Base-by-base conservation (phyloP, 495 filamentous ascomycete genomes). In the Thozetella sp. region DNA sequence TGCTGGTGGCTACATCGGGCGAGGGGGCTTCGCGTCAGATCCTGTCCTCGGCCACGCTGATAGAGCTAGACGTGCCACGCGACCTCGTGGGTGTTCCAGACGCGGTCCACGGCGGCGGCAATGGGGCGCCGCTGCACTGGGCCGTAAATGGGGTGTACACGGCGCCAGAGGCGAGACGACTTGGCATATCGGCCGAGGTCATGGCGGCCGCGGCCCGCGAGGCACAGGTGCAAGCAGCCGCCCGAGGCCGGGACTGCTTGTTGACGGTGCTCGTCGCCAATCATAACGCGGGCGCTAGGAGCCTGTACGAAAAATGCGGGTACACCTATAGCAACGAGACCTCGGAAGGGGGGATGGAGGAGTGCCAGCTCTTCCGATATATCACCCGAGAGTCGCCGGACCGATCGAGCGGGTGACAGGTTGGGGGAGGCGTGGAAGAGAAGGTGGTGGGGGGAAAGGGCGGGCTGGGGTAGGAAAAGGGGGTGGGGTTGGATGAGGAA, bases 141-240 rank as follows among this genome's bases (percentile, higher is more conserved):
- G 63, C 48, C 55, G 67, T 77, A 24, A 62, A 67, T 50, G 81
- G 70, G 17, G 73, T 83, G 65, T 85, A 83, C 61, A 80, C 80
- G 3, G 56, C 60, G 22, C 76, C 78, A 20, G 62, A 73, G 50
- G 75, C 67, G 23, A 71, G 83, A 40, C 65, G 73, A 19, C 65
- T 64, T 55, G 80, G 82, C 1, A 58, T 80, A 53, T 81, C 72
- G 9, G 74, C 64, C 57, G 63, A 63, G 17, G 60, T 84, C 23
- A 67, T 83, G 11, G 64, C 72, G 20, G 69, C 70, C 3, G 68
- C 73, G 2, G n/a, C 43, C 3, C 43, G 43, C 3, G 43, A 48
- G 3, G 43, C n/a, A 3, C 43, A 10, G 4, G 43, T n/a, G 11
- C 6, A 48, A 94, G 55, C 89, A 96, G 1, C n/a, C 43, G n/a